phyloP scores from a whole-genome alignment of 2,329 filamentous ascomycete species.

The Colletotrichum sansevieriae region DNA sequence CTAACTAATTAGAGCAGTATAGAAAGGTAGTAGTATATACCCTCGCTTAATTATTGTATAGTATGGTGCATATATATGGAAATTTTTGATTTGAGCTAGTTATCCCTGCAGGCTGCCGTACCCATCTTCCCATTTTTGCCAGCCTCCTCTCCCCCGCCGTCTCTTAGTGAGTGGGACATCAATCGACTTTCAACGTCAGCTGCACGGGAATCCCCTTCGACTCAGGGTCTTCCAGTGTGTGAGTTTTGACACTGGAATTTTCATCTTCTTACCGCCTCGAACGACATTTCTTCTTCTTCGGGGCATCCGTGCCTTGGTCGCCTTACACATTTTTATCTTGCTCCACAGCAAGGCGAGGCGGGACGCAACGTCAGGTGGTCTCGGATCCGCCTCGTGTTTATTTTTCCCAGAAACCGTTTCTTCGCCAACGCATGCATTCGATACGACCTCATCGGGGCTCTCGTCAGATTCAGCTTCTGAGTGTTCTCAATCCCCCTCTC shows the following conservation, averaged over 20 bases:
- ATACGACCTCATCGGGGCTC: conserved; percentile 11
- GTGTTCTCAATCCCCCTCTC: neutral
- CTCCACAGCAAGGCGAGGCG: conserved; percentile 11
- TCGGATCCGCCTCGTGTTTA: conserved; percentile 18
- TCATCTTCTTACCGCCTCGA: neutral
- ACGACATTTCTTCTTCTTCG: neutral
- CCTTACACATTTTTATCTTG: neutral
- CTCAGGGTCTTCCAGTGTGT: neutral
- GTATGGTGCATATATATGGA: no score
- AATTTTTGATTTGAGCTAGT: no score
- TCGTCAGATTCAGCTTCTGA: neutral
- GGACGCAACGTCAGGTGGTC: conserved; percentile 34
- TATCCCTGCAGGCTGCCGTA: no score
- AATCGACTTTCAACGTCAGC: conserved; percentile 7
- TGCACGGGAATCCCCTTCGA: conserved; percentile 1
- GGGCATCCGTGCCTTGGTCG: conserved; percentile 1
- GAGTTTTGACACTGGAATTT: neutral
- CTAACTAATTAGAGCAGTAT: no score
- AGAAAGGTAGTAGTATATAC: no score
- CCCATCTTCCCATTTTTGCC: conserved; percentile 24
- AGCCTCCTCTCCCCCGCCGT: conserved; percentile 21
- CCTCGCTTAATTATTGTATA: no score
- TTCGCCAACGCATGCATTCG: conserved; percentile 31
- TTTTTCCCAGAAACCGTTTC: conserved; percentile 12
- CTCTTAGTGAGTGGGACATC: neutral